Base-by-base conservation (phyloP, 495 filamentous ascomycete species). In the Barbatosphaeria neglecta region DNA sequence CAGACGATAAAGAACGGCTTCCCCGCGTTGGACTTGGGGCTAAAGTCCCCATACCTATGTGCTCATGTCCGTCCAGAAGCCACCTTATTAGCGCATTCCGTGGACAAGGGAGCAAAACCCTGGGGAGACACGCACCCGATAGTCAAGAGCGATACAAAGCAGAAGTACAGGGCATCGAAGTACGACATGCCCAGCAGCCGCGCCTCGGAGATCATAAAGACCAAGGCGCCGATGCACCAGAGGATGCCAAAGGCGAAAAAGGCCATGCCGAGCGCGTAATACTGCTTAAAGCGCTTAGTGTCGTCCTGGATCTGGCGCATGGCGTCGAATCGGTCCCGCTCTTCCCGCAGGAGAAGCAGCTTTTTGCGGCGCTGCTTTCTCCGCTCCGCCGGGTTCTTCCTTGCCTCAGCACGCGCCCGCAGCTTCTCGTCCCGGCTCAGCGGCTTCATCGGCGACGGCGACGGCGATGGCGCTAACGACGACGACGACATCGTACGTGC, bases 1-100 rank as follows among this genome's bases (percentile, higher is more conserved):
- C 87, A 93, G 44, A 89, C 69, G 6, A 93, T 75, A 61, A 90
- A 90, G 57, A 89, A 86, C 0, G 82, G 69, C 52, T 81, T 85
- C 4, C 83, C 83, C 10, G 78, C 69, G 54, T 84, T 86, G 45
- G 74, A 82, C 38, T 70, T 66, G 0, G 79, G 82, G 33, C 65
- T 66, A 42, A 78, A 69, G 56, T 90, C 86, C 13, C 86, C 86
- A 51, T 85, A 90, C 2, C 55, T 57, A n/a, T n/a, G n/a, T n/a
- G 6, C n/a, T 4, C 0, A 6, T 13, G 2, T 13, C n/a, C n/a
- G n/a, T n/a, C n/a, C n/a, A n/a, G n/a, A n/a, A n/a, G n/a, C n/a
- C n/a, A n/a, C n/a, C n/a, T n/a, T n/a, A n/a, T n/a, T n/a, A n/a
- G n/a, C n/a, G n/a, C n/a, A n/a, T n/a, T n/a, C n/a, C n/a, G n/a